Conservation (phyloP, 495 filamentous ascomycete species). For the Annulohypoxylon moriforme region DNA sequence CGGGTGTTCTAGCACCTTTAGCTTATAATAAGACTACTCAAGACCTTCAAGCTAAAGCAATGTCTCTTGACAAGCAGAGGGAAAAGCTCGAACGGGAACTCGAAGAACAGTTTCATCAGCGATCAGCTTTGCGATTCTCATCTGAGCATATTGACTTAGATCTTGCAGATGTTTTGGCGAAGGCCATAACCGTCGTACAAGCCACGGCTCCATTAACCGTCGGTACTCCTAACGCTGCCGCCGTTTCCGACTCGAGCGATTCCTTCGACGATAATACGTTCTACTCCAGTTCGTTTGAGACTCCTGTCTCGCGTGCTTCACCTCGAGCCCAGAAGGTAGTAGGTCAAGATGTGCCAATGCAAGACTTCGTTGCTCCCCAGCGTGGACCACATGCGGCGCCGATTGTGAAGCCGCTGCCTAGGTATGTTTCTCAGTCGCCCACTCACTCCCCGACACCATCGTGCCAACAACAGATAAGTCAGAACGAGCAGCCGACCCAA, state of each 20-base stretch:
- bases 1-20: conserved; percentile 47
- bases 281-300: conserved; percentile 82
- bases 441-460: conserved; percentile 13
- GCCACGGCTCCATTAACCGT: conserved; percentile 56
- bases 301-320: conserved; percentile 56
- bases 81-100: conserved; percentile 81
- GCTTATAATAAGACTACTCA: conserved; percentile 63
- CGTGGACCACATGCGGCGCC: conserved; percentile 13
- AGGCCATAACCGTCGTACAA: conserved; percentile 75
- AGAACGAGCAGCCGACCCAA: conserved; percentile 23
- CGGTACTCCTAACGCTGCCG: conserved; percentile 64
- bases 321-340: conserved; percentile 54
- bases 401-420: not conserved
- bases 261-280: conserved; percentile 94
- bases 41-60: conserved; percentile 84
- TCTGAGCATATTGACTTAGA: conserved; percentile 79
- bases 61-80: conserved; percentile 77
- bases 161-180: conserved; percentile 76
- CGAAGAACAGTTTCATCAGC: conserved; percentile 78
- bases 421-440: conserved; percentile 25
- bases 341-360: conserved; percentile 58
- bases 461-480: conserved; percentile 26
- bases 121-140: conserved; percentile 66
- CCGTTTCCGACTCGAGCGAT: conserved; percentile 71
- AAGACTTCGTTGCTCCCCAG: conserved; percentile 34